Evolutionary conservation across 75 land plant genomes (phyloP).

Genomic region (Pseudotsuga menziesii): DNA sequence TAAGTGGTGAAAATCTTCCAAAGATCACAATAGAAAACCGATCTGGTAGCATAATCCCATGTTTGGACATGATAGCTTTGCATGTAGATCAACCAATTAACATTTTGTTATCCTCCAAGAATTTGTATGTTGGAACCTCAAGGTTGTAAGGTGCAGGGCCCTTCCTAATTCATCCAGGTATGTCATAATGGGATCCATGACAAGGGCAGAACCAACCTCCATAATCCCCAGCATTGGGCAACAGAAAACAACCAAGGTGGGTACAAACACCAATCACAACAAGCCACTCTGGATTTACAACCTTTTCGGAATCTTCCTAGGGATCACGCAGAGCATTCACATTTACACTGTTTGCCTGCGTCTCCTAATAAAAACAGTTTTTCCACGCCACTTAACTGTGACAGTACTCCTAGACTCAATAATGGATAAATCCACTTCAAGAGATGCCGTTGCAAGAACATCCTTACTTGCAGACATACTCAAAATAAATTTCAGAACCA

Average conservation of each 20-base stretch:
- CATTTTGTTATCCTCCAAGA: constrained; percentile 64
- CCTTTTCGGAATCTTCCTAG: constrained; percentile 55
- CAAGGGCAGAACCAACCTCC: constrained; percentile 94
- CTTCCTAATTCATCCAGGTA: constrained; percentile 57
- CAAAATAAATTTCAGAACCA: constrained; percentile 58
- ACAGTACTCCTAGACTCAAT: constrained; percentile 63
- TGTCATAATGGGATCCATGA: constrained; percentile 84
- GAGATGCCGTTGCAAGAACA: constrained; percentile 69
- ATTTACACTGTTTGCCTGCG: constrained; percentile 73
- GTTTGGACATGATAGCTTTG: no score
- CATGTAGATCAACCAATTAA: constrained; percentile 40
- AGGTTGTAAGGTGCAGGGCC: constrained; percentile 83
- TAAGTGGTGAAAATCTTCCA: no score
- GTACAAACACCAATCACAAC: constrained; percentile 84
- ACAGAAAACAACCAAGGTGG: constrained; percentile 65
- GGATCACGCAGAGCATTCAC: constrained; percentile 60
- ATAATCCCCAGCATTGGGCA: constrained; percentile 86
- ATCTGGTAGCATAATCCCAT: no score
- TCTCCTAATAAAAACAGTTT: constrained; percentile 75
- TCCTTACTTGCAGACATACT: constrained; percentile 85
- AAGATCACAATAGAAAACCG: no score
- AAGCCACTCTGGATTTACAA: constrained; percentile 66
- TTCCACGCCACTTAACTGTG: constrained; percentile 73
- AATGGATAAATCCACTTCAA: constrained; percentile 71
- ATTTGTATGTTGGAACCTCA: constrained; percentile 75